A percentile compares a stretch with the other conserved stretches of the same genome.
phyloP scores from a whole-genome alignment of 1,284 basidiomycete species.

The Moesziomyces aphidis region DNA sequence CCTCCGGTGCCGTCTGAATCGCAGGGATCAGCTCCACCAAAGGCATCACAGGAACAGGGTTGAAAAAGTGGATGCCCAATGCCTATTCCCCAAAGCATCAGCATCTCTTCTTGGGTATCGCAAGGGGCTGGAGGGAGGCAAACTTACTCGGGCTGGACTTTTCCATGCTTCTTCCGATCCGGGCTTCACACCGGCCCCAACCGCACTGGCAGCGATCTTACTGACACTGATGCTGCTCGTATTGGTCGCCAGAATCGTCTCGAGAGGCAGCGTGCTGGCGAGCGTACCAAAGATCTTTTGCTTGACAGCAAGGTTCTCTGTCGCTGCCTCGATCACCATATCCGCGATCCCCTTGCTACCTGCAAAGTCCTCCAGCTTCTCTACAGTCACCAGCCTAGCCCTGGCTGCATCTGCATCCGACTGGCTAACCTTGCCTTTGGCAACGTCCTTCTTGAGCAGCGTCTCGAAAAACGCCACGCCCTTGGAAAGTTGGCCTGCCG shows the following conservation, averaged over 20 bases:
- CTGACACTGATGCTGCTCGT: slow-evolving; percentile 95
- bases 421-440: slow-evolving; percentile 80
- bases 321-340: slow-evolving; percentile 92
- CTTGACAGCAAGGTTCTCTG: slow-evolving; percentile 86
- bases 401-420: slow-evolving; percentile 80
- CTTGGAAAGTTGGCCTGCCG: slow-evolving; percentile 75
- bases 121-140: not conserved
- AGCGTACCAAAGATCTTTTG: slow-evolving; percentile 81
- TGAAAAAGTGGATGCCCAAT: slow-evolving; percentile 89
- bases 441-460: slow-evolving; percentile 86
- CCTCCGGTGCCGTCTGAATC: slow-evolving; percentile 84
- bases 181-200: slow-evolving; percentile 43
- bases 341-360: slow-evolving; percentile 77
- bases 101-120: not conserved
- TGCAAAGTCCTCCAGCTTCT: slow-evolving; percentile 45
- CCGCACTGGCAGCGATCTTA: slow-evolving; percentile 79
- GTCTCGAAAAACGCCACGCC: slow-evolving; percentile 77
- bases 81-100: slow-evolving; percentile 14
- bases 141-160: slow-evolving; percentile 47
- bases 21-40: slow-evolving; percentile 91
- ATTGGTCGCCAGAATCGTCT: slow-evolving; percentile 88
- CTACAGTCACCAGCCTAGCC: slow-evolving; percentile 40
- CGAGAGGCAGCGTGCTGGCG: slow-evolving; percentile 76
- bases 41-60: slow-evolving; percentile 80
- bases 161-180: slow-evolving; percentile 51